Base-by-base conservation (phyloP, 31 red algal genomes). In the Asparagopsis taxiformis region DNA sequence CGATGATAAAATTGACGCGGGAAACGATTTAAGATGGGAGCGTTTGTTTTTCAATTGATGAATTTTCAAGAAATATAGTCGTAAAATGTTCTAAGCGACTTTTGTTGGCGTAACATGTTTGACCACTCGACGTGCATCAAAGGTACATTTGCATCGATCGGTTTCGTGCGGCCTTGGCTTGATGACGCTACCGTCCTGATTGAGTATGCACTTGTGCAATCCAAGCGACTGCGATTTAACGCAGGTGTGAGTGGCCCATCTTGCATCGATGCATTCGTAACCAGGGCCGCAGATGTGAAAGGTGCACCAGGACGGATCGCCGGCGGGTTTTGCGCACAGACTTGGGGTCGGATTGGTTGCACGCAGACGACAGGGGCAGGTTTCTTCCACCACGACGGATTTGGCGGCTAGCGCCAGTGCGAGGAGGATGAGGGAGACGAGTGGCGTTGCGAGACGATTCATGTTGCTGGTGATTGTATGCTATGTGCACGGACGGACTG, bases 171-270 rank as follows among this genome's bases (percentile, higher is more conserved):
- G 74, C 19, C 74, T 59, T 21, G 74, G 74, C 20, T 65, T 64
- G 29, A 78, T 49, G 25, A 78, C 59, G 44, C 52, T 65, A 4
- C 74, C 74, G 15, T 59, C 8, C 1, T 64, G 48, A 34, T 59
- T 52, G n/a, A 78, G 34, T 0, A 65, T 17, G 28, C 74, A 78
- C 60, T 78, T 59, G 48, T 66, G 56, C 9, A 52, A 53, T 0
- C 74, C 74, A 11, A 78, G 20, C 1, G 74, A 65, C 15, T 41
- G 43, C 1, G 28, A 52, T 4, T 44, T 38, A n/a, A 55, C 59
- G 60, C 74, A 78, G 11, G 74, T 78, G 60, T 78, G 74, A 13
- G 74, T 78, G 4, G 74, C 36, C 74, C 74, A 78, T 1, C 44
- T 30, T 4, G 58, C 48, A 33, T 78, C 74, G 49, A 78, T 78